Evolutionary conservation across 306 rosid genomes (phyloP).

Genomic region (Cucurbita pepo): DNA sequence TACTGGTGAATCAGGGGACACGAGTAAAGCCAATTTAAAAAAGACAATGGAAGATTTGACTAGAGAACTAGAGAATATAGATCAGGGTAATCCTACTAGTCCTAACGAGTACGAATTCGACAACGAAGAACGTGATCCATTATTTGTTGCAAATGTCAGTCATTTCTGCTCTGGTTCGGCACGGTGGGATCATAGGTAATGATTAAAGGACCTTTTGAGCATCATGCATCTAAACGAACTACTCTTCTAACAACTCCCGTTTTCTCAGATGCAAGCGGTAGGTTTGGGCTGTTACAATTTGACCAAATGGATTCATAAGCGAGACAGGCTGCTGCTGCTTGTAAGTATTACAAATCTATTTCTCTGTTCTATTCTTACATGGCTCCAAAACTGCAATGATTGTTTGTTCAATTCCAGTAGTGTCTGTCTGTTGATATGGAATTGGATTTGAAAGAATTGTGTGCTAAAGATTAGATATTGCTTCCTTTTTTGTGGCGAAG

Average conservation of each 20-base stretch:
- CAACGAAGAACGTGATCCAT: conserved; percentile 74
- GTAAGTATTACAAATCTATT: neutral
- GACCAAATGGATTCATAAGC: neutral
- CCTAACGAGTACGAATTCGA: conserved; percentile 12
- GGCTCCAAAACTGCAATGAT: neutral
- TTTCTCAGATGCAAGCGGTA: neutral
- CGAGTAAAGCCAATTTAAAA: conserved; percentile 57
- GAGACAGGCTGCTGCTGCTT: neutral
- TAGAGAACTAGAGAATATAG: conserved; percentile 64
- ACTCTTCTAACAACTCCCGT: neutral
- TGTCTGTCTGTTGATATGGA: neutral
- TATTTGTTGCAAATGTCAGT: conserved; percentile 88
- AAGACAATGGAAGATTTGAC: conserved; percentile 86
- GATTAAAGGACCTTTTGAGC: conserved; percentile 16
- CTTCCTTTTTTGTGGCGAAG: neutral
- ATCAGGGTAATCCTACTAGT: conserved; percentile 25
- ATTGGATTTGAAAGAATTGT: neutral
- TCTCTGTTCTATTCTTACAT: neutral
- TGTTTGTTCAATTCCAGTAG: neutral
- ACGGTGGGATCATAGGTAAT: conserved; percentile 50
- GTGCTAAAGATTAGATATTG: neutral
- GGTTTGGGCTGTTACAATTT: no score
- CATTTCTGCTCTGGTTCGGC: conserved; percentile 64
- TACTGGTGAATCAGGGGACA: conserved; percentile 57
- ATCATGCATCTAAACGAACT: neutral